Evolutionary conservation across 2,329 filamentous ascomycete genomes (phyloP), one percentile per base, ranked within the genome.

Genomic region (Lachnellula suecica): DNA sequence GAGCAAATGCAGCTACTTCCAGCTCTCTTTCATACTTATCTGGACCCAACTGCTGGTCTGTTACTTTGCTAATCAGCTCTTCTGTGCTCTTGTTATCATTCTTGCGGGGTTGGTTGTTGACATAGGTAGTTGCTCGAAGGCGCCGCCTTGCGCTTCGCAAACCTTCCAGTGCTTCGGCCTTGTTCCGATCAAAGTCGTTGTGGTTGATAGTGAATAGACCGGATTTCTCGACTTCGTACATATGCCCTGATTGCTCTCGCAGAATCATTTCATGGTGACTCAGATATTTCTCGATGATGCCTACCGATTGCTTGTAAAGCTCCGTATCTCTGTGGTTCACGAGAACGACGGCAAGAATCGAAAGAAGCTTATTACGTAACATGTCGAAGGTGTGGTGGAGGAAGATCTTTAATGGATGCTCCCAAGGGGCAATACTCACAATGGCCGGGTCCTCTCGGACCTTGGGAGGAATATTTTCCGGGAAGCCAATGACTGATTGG

Each of bases 371-470:
- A 38, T 54, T 37, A 68, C 70, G 2, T 64, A 88, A 66, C 4
- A 81, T 72, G 1, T 65, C 59, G 50, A 82, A 75, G 0, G 79
- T 78, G 4, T 72, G 66, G 3, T 63, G 51, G 1, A 75, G 54
- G 24, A 76, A 74, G 0, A 54, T 71, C 0, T 74, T 64, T 43
- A 85, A 72, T 0, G 83, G 83, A 0, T 62, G 61, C 1, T 74
- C 63, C 87, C 87, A 89, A 1, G 81, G 77, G 7, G 67, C 63
- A 1, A 88, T 78, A 0, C 79, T 78, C n/a, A 79, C 70, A 15
- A 75, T 71, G 42, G 80, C 83, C 15, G 88, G 72, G 0, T 74
- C 73, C 24, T 84, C 78, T 20, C 85, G 82, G 0, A 87, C 83
- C 34, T 81, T 79, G 0, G 80, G 76, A 0, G 84, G 79, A 0